Base-by-base conservation (phyloP, 2,329 filamentous ascomycete genomes). In the Neopestalotiopsis sp. region DNA sequence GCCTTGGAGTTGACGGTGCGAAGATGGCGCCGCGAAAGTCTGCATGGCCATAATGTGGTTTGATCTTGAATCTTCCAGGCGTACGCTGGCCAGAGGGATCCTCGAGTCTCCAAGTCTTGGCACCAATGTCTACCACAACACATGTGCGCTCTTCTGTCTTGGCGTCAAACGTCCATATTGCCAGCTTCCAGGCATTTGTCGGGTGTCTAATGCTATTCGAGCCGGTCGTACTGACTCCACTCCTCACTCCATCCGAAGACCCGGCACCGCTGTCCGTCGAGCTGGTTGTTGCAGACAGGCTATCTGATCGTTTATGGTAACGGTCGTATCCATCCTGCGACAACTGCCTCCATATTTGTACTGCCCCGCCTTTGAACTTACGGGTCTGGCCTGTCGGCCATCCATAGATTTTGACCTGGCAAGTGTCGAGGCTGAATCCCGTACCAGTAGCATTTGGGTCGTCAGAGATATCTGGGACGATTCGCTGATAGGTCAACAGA, bases 11-110 rank as follows among this genome's bases (percentile, higher is more conserved):
- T 13, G 20, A 59, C 10, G 56, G 56, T 59, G 5, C 14, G 9
- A 59, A 59, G 5, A 59, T 59, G 56, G 56, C 56, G 10, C 56
- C 56, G 9, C 56, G 56, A 59, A 59, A 59, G 56, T 59, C 56
- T 24, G 56, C 3, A 20, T 59, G 56, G 9, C 56, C 56, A 59
- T 59, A 20, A 17, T 59, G 56, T 12, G 56, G 56, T 32, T 59
- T 59, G 9, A 59, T 30, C 56, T 59, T 59, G 13, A 59, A 6
- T 1, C 56, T 13, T 20, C 10, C 2, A 32, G 56, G 56, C 24
- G 20, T 7, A 9, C 56, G n/a, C 5, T 38, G 5, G 0, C 56
- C 56, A 30, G 56, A 30, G 10, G 56, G 56, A 10, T 59, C 56
- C 9, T 59, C 56, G 2, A 59, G 56, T 10, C 56, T 59, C 56